Evolutionary conservation across 1,139 yeast genomes (phyloP).

Genomic region (Candida pseudoviswanathii): DNA sequence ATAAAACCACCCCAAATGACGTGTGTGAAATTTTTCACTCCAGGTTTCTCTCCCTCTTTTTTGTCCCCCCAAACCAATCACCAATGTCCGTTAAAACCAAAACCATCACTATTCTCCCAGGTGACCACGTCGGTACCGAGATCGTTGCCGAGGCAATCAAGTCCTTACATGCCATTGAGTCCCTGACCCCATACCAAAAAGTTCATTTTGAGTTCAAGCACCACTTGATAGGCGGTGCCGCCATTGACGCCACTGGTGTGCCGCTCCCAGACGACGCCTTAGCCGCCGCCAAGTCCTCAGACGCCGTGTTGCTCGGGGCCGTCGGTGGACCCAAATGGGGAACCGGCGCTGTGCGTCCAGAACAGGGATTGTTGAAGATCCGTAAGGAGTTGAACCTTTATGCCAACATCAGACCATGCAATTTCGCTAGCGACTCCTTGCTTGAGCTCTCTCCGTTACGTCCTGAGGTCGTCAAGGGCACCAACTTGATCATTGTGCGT

Average conservation of each 20-base stretch:
- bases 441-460: conserved; percentile 87
- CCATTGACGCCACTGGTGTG: conserved; percentile 92
- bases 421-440: conserved; percentile 84
- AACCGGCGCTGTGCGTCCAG: conserved; percentile 92
- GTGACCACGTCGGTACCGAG: conserved; percentile 97
- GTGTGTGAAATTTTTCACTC: neutral
- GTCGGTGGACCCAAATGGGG: conserved; percentile 99
- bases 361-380: conserved; percentile 90
- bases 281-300: conserved; percentile 82
- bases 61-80: neutral
- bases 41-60: neutral
- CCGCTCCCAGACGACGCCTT: conserved; percentile 91
- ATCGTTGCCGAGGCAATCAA: conserved; percentile 88
- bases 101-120: conserved; percentile 85
- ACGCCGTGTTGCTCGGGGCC: conserved; percentile 94
- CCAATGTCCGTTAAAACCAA: conserved; percentile 38
- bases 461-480: conserved; percentile 81
- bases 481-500: conserved; percentile 89
- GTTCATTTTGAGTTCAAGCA: conserved; percentile 74
- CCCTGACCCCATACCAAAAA: conserved; percentile 53
- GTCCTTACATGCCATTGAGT: conserved; percentile 77
- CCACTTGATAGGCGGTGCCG: conserved; percentile 96
- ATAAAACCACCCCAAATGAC: neutral
- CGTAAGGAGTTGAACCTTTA: conserved; percentile 92
- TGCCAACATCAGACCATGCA: conserved; percentile 96